Percentiles rank a stretch among this genome's conserved stretches.
Evolutionary conservation across 805 yeast genomes (phyloP).

Genomic region (Maudiozyma bulderi): DNA sequence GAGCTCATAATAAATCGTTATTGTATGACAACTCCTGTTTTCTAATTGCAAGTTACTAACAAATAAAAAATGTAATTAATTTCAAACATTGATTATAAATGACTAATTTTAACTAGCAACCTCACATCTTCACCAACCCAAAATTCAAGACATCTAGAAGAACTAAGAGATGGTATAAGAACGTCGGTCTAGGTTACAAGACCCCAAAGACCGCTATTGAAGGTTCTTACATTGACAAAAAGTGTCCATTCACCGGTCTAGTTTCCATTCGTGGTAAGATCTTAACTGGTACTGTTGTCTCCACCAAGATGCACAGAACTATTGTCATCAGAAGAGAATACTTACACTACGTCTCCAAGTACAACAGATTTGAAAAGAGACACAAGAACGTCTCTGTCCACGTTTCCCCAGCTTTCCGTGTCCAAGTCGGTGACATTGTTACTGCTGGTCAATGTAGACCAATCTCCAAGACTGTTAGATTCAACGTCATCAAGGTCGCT

Average conservation of each 20-base stretch:
- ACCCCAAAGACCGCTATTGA: slow-evolving; percentile 98
- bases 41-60: background rate
- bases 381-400: slow-evolving; percentile 99
- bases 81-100: background rate
- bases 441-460: slow-evolving; percentile 99
- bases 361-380: slow-evolving; percentile 99
- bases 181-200: slow-evolving; percentile 99
- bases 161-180: slow-evolving; percentile 99
- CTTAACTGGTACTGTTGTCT: slow-evolving; percentile 98
- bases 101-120: slow-evolving; percentile 56
- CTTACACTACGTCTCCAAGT: slow-evolving; percentile 99
- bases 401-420: slow-evolving; percentile 99
- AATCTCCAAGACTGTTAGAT: slow-evolving; percentile 98
- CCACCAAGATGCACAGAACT: slow-evolving; percentile 99
- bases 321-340: slow-evolving; percentile 99
- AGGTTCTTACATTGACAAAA: slow-evolving; percentile 99
- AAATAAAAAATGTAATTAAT: background rate
- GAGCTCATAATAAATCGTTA: too few relatives aligned
- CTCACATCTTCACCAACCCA: slow-evolving; percentile 99
- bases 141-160: slow-evolving; percentile 97
- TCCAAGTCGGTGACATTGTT: slow-evolving; percentile 95
- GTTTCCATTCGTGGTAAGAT: slow-evolving; percentile 99
- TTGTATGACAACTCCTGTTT: background rate
- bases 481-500: slow-evolving; percentile 95
- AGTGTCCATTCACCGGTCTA: slow-evolving; percentile 97